Percentiles rank a stretch among this genome's conserved stretches.
Evolutionary conservation across 805 yeast species (phyloP).

Genomic region (Wickerhamiella brachini): DNA sequence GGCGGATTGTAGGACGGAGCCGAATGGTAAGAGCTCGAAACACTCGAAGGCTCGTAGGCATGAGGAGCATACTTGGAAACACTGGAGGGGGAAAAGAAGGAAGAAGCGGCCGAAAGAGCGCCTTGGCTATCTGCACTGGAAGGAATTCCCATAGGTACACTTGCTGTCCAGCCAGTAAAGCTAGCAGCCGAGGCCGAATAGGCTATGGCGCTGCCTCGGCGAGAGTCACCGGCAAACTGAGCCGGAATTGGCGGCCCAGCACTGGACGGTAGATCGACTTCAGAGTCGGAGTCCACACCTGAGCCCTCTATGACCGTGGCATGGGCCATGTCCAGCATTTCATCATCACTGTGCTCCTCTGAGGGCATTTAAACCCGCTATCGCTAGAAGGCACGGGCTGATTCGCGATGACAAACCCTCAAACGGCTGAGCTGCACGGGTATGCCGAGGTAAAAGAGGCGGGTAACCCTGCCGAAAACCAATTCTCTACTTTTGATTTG

Average conservation of each 20-base stretch:
- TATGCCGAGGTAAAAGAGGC: not conserved
- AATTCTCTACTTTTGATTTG: no score
- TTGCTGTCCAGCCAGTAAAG: not conserved
- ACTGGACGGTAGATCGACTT: not conserved
- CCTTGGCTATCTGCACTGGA: not conserved
- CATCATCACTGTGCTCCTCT: slow-evolving; percentile 12
- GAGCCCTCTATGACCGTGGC: slow-evolving; percentile 20
- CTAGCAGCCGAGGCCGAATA: slow-evolving; percentile 1
- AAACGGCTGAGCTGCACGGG: not conserved
- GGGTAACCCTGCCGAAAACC: no score
- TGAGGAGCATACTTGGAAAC: slow-evolving; percentile 17
- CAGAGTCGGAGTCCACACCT: slow-evolving; percentile 8
- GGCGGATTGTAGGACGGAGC: slow-evolving; percentile 3
- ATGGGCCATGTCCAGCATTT: slow-evolving; percentile 9
- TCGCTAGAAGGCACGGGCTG: not conserved
- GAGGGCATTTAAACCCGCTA: not conserved
- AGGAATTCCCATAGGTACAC: slow-evolving; percentile 1
- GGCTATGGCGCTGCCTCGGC: slow-evolving; percentile 2
- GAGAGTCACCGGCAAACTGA: not conserved
- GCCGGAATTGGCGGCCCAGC: not conserved
- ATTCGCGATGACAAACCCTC: not conserved
- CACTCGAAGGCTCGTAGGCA: slow-evolving; percentile 21
- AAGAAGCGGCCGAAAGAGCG: slow-evolving; percentile 14
- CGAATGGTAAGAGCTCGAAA: slow-evolving; percentile 17
- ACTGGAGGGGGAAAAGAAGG: slow-evolving; percentile 18